Conservation (phyloP, 2,329 filamentous ascomycete species). For the Volutella citrinella region DNA sequence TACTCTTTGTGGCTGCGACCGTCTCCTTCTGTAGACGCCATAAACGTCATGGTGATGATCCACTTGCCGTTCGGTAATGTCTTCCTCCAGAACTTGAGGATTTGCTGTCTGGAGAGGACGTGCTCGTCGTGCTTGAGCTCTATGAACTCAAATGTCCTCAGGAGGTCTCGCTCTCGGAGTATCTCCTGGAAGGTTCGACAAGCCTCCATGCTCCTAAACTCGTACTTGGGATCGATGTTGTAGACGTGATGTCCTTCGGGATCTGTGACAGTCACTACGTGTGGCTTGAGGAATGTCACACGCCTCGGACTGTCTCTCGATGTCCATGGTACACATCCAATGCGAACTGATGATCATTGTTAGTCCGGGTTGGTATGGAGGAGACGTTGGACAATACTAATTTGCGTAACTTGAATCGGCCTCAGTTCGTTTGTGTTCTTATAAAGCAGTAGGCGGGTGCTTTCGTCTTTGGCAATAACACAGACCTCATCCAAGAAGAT, state of each 20-base stretch:
- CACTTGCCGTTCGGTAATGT: not conserved
- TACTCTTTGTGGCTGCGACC: not conserved
- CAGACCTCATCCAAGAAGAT: not conserved
- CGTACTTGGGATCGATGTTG: constrained; percentile 4
- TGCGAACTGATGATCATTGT: constrained; percentile 8
- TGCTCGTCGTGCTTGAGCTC: not conserved
- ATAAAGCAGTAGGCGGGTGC: not conserved
- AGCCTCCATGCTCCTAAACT: not conserved
- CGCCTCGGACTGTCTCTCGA: not conserved
- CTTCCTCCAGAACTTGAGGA: not conserved
- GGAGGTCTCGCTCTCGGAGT: not conserved
- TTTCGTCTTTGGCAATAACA: not conserved
- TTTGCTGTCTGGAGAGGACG: not conserved
- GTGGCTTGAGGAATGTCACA: constrained; percentile 3
- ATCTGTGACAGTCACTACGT: constrained; percentile 2
- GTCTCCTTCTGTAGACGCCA: not conserved
- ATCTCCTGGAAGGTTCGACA: not conserved
- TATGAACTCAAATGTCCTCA: not conserved
- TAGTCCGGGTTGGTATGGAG: constrained; percentile 11
- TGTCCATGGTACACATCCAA: constrained; percentile 6
- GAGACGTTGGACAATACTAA: not conserved
- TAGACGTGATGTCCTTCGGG: constrained; percentile 3
- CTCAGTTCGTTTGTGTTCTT: not conserved
- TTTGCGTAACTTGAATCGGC: not conserved
- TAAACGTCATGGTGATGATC: not conserved